Evolutionary conservation across 1,284 basidiomycete genomes (phyloP), one percentile per base, ranked within the genome.

Genomic region (Apiotrichum veenhuisii): DNA sequence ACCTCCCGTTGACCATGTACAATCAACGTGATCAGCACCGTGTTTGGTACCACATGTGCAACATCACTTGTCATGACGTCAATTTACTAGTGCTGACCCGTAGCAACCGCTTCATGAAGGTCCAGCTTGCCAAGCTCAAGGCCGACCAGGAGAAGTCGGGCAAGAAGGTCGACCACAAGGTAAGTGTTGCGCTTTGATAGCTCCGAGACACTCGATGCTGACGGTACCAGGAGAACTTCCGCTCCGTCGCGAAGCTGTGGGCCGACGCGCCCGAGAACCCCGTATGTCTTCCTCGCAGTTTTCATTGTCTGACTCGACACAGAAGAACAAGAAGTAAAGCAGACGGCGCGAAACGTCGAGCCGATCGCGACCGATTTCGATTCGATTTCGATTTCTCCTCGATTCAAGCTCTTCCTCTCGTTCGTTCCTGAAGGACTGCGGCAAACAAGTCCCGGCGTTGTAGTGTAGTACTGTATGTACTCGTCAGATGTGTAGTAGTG

Each of bases 31-130:
- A 30, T 30, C 12, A 12, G 30, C 30, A 30, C 12, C 12, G 30
- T 30, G 7, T 5, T 30, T 30, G 30, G n/a, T 36, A 14, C 23
- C 11, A 25, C 2, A 37, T 5, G n/a, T 4, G 14, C 26, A 9
- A 34, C 47, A 22, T 37, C 34, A n/a, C 10, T 20, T 33, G 34
- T 5, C 34, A n/a, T n/a, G n/a, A n/a, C 22, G 7, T 3, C 33
- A 8, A 33, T 7, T 8, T 18, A 18, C 33, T 34, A 7, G 10
- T 33, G 34, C 51, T 58, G 20, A 58, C 56, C 12, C 17, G 2
- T 58, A 75, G 73, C 71, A 74, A 75, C 67, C 62, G 69, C 46
- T 75, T 69, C 70, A 74, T 75, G 72, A 75, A 75, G 68, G 71
- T 74, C 50, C 71, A 74, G 60, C 73, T 75, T 59, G 73, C 72